A percentile compares a stretch with the other conserved stretches of the same genome.
These are phyloP conservation scores for Microdochium bolleyi DNA, from an alignment of 2,329 filamentous ascomycete species.

Conservation along the genomic window DNA sequence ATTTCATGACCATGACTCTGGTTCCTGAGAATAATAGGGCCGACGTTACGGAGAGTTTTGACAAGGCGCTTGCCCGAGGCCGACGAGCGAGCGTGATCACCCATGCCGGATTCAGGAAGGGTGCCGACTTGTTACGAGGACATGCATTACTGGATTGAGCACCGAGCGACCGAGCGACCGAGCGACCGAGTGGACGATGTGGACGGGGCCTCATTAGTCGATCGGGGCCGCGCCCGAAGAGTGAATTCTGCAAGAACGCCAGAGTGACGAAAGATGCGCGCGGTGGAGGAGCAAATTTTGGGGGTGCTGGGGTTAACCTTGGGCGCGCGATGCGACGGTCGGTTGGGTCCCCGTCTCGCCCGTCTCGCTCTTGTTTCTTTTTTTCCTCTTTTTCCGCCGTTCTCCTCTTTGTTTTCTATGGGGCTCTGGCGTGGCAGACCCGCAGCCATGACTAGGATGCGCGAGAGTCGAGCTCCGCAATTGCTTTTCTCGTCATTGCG, in stretches of 20 bases:
- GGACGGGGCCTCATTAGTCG: no score
- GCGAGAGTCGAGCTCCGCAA: not conserved
- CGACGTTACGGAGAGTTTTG: not conserved
- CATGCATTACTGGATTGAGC: no score
- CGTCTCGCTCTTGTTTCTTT: constrained; percentile 2
- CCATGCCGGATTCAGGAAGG: not conserved
- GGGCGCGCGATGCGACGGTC: not conserved
- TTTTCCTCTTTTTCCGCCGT: constrained; percentile 2
- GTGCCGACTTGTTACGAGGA: not conserved
- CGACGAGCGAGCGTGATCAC: not conserved
- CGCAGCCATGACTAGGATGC: not conserved
- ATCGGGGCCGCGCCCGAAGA: no score
- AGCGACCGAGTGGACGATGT: no score
- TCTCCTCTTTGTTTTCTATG: not conserved
- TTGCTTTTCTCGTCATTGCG: not conserved
- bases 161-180: no score
- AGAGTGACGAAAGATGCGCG: no score
- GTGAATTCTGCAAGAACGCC: no score
- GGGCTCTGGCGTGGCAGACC: no score
- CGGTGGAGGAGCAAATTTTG: not conserved
- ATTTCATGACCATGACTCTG: no score
- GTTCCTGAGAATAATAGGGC: no score
- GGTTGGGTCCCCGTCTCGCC: not conserved
- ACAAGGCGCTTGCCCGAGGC: not conserved
- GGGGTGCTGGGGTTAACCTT: not conserved